Evolutionary conservation across 164 flowering plant genomes (phyloP).

Genomic region (Nymphaea thermarum): DNA sequence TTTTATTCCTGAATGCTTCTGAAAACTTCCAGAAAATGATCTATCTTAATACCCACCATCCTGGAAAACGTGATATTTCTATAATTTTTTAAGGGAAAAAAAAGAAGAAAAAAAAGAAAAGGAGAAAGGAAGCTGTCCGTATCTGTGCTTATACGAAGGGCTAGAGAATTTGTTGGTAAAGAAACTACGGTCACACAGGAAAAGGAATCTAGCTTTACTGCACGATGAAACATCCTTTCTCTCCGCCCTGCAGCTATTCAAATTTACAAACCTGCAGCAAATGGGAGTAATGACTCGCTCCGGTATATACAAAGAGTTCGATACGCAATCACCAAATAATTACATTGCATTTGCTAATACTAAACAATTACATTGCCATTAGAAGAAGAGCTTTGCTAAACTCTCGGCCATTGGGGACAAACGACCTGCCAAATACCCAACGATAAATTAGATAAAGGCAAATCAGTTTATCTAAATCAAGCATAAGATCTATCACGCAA

Average conservation of each 20-base stretch:
- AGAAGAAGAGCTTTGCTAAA: slow-evolving; percentile 9
- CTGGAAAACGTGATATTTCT: no score
- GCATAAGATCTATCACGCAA: no score
- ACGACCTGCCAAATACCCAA: slow-evolving; percentile 53
- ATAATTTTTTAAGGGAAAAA: no score
- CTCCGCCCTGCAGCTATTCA: neutral
- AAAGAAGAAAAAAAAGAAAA: no score
- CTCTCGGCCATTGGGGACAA: slow-evolving; percentile 90
- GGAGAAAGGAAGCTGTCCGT: no score
- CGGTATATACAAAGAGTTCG: neutral
- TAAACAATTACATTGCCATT: no score
- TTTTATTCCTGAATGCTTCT: no score
- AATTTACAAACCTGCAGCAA: neutral
- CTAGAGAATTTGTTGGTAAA: no score
- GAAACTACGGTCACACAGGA: no score
- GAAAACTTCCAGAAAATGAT: no score
- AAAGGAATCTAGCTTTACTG: neutral
- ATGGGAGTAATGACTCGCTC: neutral
- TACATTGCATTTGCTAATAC: neutral
- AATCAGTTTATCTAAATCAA: neutral
- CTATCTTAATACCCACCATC: no score
- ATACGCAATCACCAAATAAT: neutral
- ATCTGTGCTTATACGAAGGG: no score
- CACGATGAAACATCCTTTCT: neutral
- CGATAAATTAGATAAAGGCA: neutral